These are phyloP conservation scores for Themeda triandra DNA, from an alignment of 176 grass and related monocot species.

Conservation along the genomic window DNA sequence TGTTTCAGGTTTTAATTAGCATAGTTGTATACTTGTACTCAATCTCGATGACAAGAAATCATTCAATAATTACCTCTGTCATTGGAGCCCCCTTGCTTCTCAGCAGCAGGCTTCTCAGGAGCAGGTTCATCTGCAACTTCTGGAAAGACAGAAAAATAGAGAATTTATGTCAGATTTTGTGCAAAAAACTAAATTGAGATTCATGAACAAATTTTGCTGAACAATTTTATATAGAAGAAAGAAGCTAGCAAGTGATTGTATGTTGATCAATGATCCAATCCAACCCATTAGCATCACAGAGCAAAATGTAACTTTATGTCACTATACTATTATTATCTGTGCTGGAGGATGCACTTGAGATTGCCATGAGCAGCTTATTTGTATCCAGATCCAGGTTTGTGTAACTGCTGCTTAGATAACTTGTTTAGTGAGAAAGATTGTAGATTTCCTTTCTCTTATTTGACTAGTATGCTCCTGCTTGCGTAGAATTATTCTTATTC, in stretches of 20 bases:
- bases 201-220: background rate
- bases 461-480: background rate
- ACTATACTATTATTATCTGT: background rate
- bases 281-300: background rate
- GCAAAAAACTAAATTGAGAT: no score
- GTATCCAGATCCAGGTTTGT: background rate
- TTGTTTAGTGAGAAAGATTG: background rate
- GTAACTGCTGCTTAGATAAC: background rate
- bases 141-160: conserved; percentile 30
- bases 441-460: conserved; percentile 5
- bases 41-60: background rate
- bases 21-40: background rate
- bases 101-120: conserved; percentile 54
- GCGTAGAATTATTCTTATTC: background rate
- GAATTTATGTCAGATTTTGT: background rate
- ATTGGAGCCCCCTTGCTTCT: conserved; percentile 63
- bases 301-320: background rate
- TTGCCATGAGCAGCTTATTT: background rate
- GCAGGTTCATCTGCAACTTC: conserved; percentile 53
- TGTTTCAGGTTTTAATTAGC: background rate
- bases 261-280: background rate
- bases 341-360: background rate
- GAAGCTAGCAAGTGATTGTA: background rate
- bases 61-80: conserved; percentile 66
- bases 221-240: background rate